Percentiles rank a stretch among this genome's conserved stretches.
Conservation (phyloP, 78 protist genomes). For the Polysphondylium violaceum region DNA sequence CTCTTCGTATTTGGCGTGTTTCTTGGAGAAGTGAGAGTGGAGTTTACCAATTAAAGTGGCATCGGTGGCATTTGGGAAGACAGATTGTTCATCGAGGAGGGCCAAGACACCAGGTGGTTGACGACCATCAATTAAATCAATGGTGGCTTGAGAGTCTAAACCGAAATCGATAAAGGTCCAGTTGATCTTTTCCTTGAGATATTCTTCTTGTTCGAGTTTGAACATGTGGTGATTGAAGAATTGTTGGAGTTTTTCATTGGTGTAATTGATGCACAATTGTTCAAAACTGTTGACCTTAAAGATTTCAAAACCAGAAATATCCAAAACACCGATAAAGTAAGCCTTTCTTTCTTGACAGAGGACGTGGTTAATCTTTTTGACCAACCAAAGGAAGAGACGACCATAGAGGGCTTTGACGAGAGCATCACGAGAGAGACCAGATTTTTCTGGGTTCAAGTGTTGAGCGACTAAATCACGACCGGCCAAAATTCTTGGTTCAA, state of each 20-base stretch:
- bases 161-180: conserved; percentile 94
- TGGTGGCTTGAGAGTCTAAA: conserved; percentile 92
- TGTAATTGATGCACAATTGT: conserved; percentile 96
- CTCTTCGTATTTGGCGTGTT: conserved; percentile 82
- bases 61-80: conserved; percentile 88
- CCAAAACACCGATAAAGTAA: conserved; percentile 94
- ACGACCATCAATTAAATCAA: conserved; percentile 93
- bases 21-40: conserved; percentile 76
- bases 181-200: conserved; percentile 90
- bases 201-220: conserved; percentile 95
- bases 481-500: conserved; percentile 88
- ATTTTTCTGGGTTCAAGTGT: conserved; percentile 85
- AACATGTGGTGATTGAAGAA: conserved; percentile 98
- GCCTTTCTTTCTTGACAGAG: conserved; percentile 59
- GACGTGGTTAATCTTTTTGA: conserved; percentile 86
- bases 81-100: conserved; percentile 84
- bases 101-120: conserved; percentile 82
- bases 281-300: conserved; percentile 95
- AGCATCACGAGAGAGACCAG: conserved; percentile 89
- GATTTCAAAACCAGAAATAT: conserved; percentile 96
- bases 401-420: conserved; percentile 96
- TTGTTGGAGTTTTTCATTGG: conserved; percentile 98
- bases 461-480: conserved; percentile 89
- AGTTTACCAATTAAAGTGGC: conserved; percentile 63
- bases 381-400: conserved; percentile 95